Percentiles rank a stretch among this genome's conserved stretches.
Evolutionary conservation across 257 asterid genomes (phyloP).

Genomic region (Scutellaria baicalensis): DNA sequence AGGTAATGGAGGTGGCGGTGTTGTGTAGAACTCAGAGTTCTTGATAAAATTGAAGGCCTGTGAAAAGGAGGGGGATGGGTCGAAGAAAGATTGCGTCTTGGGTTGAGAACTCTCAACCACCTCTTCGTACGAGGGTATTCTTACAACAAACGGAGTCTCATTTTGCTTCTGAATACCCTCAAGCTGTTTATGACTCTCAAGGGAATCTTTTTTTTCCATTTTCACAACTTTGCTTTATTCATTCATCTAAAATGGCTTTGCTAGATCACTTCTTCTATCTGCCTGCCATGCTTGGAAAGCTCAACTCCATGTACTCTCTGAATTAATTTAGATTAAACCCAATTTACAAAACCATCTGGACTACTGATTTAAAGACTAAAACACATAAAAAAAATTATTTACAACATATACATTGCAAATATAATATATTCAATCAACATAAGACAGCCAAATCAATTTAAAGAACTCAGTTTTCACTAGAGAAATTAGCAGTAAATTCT

Average conservation of each 20-base stretch:
- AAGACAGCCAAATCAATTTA: neutral
- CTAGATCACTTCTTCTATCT: neutral
- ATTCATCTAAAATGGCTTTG: neutral
- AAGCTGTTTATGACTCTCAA: constrained; percentile 9
- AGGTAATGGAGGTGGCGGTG: constrained; percentile 28
- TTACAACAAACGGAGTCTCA: constrained; percentile 38
- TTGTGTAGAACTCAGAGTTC: constrained; percentile 68
- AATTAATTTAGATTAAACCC: neutral
- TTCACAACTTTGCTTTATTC: constrained; percentile 10
- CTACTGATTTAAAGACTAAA: neutral
- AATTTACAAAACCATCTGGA: neutral
- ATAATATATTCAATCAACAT: neutral
- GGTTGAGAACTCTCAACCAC: constrained; percentile 60
- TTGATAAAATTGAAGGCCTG: constrained; percentile 82
- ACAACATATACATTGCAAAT: neutral
- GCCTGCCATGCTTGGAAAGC: neutral
- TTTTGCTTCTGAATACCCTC: constrained; percentile 6
- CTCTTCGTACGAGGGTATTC: constrained; percentile 77
- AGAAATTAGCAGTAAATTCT: neutral
- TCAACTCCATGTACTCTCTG: neutral
- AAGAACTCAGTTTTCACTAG: neutral
- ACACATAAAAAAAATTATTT: neutral
- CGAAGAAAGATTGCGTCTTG: constrained; percentile 52
- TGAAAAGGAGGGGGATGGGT: constrained; percentile 68
- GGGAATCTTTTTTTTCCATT: constrained; percentile 16